Conservation (phyloP, 345 rosid species). For the Dovyalis caffra region DNA sequence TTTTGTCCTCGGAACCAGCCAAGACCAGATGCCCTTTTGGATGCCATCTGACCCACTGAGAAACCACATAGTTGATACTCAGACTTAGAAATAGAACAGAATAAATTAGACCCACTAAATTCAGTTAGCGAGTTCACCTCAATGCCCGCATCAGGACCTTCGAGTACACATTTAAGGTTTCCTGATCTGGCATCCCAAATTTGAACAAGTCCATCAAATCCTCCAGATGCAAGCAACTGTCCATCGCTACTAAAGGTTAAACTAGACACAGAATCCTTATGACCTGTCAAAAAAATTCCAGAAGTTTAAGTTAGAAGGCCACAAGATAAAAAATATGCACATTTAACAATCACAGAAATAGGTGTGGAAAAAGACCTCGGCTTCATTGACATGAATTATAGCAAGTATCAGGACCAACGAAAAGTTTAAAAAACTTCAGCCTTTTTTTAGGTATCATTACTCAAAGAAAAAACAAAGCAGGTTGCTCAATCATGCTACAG, state of each 20-base stretch:
- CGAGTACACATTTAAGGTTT: constrained; percentile 49
- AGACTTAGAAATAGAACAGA: background rate
- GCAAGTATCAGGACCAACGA: background rate
- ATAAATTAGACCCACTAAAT: constrained; percentile 7
- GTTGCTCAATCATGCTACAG: background rate
- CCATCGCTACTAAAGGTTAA: constrained; percentile 80
- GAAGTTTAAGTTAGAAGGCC: background rate
- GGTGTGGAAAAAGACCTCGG: background rate
- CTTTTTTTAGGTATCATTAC: background rate
- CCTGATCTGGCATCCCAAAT: constrained; percentile 73
- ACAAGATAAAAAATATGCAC: background rate
- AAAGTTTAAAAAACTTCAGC: background rate
- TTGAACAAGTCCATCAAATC: constrained; percentile 73
- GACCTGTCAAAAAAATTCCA: constrained; percentile 49
- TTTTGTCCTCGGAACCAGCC: constrained; percentile 82
- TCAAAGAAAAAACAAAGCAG: background rate
- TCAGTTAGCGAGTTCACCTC: constrained; percentile 46
- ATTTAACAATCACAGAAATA: background rate
- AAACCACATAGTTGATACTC: constrained; percentile 20
- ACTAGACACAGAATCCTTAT: constrained; percentile 72
- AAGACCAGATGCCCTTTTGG: constrained; percentile 84
- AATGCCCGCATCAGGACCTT: constrained; percentile 71
- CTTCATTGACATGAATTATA: background rate
- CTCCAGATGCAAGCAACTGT: constrained; percentile 73
- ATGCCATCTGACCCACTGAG: constrained; percentile 96